Evolutionary conservation across 2,329 filamentous ascomycete genomes (phyloP), one percentile per base, ranked within the genome.

Genomic region (Aurifilum marmelostoma): DNA sequence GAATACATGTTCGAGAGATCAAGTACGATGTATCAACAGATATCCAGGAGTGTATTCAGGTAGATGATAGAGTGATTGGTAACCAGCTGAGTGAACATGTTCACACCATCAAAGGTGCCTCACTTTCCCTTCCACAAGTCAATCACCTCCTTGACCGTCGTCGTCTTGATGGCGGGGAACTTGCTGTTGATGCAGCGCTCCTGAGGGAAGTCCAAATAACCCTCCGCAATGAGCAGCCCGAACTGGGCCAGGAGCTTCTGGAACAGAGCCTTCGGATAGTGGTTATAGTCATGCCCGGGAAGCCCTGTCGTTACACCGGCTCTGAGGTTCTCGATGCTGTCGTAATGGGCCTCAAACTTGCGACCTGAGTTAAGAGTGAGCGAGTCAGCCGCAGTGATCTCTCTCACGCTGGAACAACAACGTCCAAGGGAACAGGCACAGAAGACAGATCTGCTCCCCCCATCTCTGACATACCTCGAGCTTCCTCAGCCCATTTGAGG

Each of bases 281-380:
- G 4, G 5, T 34, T 24, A 39, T 60, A 60, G 16, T 12, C 21
- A 32, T 60, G 34, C 6, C 58, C 58, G 24, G 58, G 58, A 24
- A 60, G 32, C 7, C 39, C 58, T 1, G 58, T 60, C 29, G n/a
- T 16, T 12, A 37, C 32, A 1, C 58, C 34, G 58, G 58, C 18
- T 9, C 39, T 29, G 16, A 60, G 58, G 18, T 60, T 60, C 18
- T 60, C 58, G 34, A 60, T 24, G 27, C 29, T 60, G 34, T 60
- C 58, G 58, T 60, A 60, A 32, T 8, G 5, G 58, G 39, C 32
- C 29, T 34, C 29, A 11, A 60, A 60, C 58, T 60, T 60, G 34
- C 29, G 21, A 4, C 58, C 58, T 60, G 16, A 14, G 18, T 60
- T 34, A 11, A 59, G 32, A n/a, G 32, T 14, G 18, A 29, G 24